Evolutionary conservation across 148 eudicot genomes (phyloP).

Genomic region (Camellia sinensis): DNA sequence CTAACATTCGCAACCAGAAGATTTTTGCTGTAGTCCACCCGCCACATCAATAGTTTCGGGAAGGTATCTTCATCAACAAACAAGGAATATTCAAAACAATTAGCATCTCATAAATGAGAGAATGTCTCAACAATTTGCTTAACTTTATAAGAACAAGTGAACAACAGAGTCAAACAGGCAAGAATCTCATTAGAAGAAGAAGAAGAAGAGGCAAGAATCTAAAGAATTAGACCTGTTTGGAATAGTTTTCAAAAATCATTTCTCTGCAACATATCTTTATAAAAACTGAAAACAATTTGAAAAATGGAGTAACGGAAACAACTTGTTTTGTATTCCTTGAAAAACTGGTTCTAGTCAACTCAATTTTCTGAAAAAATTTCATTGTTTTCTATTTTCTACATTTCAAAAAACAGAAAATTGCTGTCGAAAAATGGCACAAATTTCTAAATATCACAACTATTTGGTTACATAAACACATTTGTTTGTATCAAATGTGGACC

Average conservation of each 20-base stretch:
- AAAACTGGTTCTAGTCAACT: background rate
- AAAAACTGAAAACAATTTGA: background rate
- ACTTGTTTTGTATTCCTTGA: background rate
- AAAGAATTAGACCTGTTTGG: background rate
- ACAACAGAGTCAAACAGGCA: background rate
- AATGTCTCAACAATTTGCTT: background rate
- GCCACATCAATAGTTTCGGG: slow-evolving; percentile 71
- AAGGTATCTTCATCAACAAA: slow-evolving; percentile 40
- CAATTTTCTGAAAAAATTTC: slow-evolving; percentile 5
- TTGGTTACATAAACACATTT: background rate
- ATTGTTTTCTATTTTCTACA: background rate
- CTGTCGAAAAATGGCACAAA: background rate
- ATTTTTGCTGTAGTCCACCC: slow-evolving; percentile 50
- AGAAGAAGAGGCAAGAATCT: background rate
- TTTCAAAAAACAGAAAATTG: background rate
- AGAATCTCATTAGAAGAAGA: background rate
- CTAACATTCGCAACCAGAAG: slow-evolving; percentile 69
- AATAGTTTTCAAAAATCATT: background rate
- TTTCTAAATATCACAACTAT: background rate
- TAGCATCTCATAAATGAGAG: background rate
- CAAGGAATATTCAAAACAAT: background rate
- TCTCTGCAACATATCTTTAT: background rate
- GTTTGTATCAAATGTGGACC: background rate
- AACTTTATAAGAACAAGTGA: background rate
- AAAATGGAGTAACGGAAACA: background rate